Percentiles rank a stretch among this genome's conserved stretches.
Conservation (phyloP, 192 early-diverging fungal species). For the Spizellomyces punctatus region DNA sequence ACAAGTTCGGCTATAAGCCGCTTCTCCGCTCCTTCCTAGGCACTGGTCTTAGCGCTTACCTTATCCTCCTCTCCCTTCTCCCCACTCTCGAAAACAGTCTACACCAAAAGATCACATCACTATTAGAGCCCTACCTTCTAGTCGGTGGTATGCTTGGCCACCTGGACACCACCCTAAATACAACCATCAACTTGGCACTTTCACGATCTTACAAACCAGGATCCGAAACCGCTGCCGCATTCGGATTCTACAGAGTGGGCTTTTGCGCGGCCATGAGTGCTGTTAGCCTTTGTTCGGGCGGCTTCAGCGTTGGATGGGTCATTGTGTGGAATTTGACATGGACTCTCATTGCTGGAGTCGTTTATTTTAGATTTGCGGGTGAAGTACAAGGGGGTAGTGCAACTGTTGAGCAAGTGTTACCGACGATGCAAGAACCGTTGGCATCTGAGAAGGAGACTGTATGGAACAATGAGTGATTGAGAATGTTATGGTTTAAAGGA, state of each 20-base stretch:
- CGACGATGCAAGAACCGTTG: no score
- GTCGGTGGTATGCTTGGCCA: constrained; percentile 22
- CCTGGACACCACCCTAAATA: constrained; percentile 29
- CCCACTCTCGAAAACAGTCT: background rate
- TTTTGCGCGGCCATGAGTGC: constrained; percentile 32
- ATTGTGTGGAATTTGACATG: constrained; percentile 17
- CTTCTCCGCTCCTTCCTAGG: constrained; percentile 17
- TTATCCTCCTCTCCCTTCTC: constrained; percentile 16
- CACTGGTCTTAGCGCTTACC: constrained; percentile 18
- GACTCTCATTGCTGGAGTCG: constrained; percentile 2
- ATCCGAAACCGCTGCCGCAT: constrained; percentile 24
- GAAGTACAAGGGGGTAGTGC: constrained; percentile 1
- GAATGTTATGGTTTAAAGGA: no score
- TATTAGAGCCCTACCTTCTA: constrained; percentile 15
- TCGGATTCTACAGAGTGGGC: constrained; percentile 32
- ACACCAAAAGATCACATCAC: background rate
- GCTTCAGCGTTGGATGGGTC: constrained; percentile 3
- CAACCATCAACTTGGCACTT: constrained; percentile 26
- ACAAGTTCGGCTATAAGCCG: constrained; percentile 26
- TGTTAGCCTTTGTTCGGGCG: constrained; percentile 4
- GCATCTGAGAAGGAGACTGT: no score
- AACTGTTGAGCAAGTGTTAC: no score
- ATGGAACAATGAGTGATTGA: no score
- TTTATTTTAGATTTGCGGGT: constrained; percentile 5
- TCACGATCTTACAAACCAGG: constrained; percentile 9